Percentiles rank a stretch among this genome's conserved stretches.
These are phyloP conservation scores for Volutella citrinella DNA, from an alignment of 2,329 filamentous ascomycete species.

Conservation along the genomic window DNA sequence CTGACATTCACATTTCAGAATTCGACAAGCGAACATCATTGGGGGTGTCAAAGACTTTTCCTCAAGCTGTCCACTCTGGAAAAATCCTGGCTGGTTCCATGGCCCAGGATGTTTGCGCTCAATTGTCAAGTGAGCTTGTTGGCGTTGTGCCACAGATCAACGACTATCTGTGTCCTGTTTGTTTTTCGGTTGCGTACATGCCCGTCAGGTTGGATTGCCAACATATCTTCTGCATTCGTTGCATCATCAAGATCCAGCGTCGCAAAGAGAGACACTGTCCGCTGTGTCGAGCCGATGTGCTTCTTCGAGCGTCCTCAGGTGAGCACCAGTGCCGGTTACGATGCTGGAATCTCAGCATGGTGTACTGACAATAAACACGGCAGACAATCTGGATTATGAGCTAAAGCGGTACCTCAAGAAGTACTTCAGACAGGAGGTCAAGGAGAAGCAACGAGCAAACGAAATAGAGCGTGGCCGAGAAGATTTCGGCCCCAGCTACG, in stretches of 20 bases:
- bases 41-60: constrained; percentile 62
- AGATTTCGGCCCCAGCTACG: constrained; percentile 65
- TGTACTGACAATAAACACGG: too few relatives aligned
- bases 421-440: constrained; percentile 72
- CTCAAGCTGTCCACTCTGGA: constrained; percentile 54
- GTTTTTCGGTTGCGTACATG: constrained; percentile 74
- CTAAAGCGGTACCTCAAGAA: constrained; percentile 67
- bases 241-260: constrained; percentile 76
- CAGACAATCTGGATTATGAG: constrained; percentile 67
- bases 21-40: constrained; percentile 84
- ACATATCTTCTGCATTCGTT: constrained; percentile 82
- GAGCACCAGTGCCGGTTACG: too few relatives aligned
- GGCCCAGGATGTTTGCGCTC: constrained; percentile 71
- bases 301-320: constrained; percentile 67
- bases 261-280: constrained; percentile 68
- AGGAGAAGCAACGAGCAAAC: constrained; percentile 66
- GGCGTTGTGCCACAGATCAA: constrained; percentile 76
- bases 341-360: too few relatives aligned
- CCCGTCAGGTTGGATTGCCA: constrained; percentile 73
- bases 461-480: constrained; percentile 73
- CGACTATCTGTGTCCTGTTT: constrained; percentile 80
- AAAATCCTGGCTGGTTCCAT: constrained; percentile 64
- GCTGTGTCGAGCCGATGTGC: constrained; percentile 68
- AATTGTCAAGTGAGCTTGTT: constrained; percentile 70
- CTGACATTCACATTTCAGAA: constrained; percentile 49